These are phyloP conservation scores for Solanum pinnatisectum DNA, from an alignment of 257 asterid species.

Conservation along the genomic window DNA sequence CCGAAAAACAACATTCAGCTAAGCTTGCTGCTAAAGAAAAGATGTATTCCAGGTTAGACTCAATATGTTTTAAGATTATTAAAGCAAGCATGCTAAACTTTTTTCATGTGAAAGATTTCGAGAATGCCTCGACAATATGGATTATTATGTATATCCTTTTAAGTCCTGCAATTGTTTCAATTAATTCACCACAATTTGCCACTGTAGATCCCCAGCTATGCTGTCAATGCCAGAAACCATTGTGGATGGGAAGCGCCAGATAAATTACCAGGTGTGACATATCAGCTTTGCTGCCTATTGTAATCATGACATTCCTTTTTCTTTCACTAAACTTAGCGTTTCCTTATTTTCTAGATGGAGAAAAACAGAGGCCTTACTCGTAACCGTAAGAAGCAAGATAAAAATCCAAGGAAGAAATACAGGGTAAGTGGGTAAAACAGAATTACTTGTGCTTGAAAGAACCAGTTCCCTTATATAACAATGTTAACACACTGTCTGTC, in stretches of 20 bases:
- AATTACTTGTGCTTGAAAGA: not conserved
- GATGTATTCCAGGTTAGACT: constrained; percentile 62
- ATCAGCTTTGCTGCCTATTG: not conserved
- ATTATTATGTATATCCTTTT: not conserved
- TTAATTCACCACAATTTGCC: not conserved
- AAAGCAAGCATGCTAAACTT: not conserved
- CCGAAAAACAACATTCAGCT: constrained; percentile 55
- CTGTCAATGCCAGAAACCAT: constrained; percentile 33
- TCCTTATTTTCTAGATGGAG: constrained; percentile 43
- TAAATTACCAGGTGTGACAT: constrained; percentile 44
- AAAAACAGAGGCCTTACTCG: constrained; percentile 95
- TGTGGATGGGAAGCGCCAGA: constrained; percentile 74
- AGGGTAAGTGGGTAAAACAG: constrained; percentile 33
- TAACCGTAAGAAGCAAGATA: constrained; percentile 56
- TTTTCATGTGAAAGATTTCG: not conserved
- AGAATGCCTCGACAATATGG: not conserved
- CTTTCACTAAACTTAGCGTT: not conserved
- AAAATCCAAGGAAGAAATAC: constrained; percentile 91
- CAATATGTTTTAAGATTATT: not conserved
- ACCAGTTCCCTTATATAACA: not conserved
- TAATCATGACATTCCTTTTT: not conserved
- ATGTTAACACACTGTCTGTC: not conserved
- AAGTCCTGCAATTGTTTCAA: not conserved
- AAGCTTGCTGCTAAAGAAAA: constrained; percentile 62
- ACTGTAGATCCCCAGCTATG: constrained; percentile 38